A percentile compares a stretch with the other conserved stretches of the same genome.
These are phyloP conservation scores for button mushroom (Agaricus bisporus) DNA, from an alignment of 768 basidiomycete genomes.

Conservation along the genomic window DNA sequence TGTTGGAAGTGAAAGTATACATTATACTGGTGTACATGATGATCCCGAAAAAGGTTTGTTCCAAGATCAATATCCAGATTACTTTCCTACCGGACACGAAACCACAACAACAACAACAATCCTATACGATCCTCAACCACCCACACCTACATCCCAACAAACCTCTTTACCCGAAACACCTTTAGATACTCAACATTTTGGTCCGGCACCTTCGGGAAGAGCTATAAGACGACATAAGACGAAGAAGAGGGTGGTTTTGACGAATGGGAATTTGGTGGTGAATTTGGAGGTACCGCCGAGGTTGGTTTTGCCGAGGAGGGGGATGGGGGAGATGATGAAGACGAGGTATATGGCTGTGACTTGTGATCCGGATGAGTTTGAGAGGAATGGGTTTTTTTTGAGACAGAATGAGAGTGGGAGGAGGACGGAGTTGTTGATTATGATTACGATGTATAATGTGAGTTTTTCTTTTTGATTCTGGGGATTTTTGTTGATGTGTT, in stretches of 20 bases:
- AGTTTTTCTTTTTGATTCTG: neutral
- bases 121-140: slow-evolving; percentile 36
- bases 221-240: slow-evolving; percentile 64
- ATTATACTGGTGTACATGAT: slow-evolving; percentile 40
- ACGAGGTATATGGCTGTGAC: slow-evolving; percentile 86
- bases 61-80: slow-evolving; percentile 17
- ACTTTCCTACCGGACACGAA: slow-evolving; percentile 20
- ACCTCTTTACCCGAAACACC: slow-evolving; percentile 45
- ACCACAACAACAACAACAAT: too few relatives aligned
- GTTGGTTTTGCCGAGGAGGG: slow-evolving; percentile 66
- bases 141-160: slow-evolving; percentile 31
- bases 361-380: slow-evolving; percentile 91
- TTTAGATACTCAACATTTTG: slow-evolving; percentile 74
- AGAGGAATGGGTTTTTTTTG: slow-evolving; percentile 75
- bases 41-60: slow-evolving; percentile 36
- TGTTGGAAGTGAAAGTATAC: slow-evolving; percentile 47
- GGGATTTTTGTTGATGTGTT: neutral
- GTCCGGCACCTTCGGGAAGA: slow-evolving; percentile 81
- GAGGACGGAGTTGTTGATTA: slow-evolving; percentile 87
- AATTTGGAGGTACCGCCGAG: slow-evolving; percentile 82
- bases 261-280: slow-evolving; percentile 84
- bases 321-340: slow-evolving; percentile 67
- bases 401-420: slow-evolving; percentile 77
- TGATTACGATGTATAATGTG: slow-evolving; percentile 97
- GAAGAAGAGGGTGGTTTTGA: slow-evolving; percentile 78